Evolutionary conservation across 108 stramenopile species (phyloP).

Genomic region (Conticribra guillardii): DNA sequence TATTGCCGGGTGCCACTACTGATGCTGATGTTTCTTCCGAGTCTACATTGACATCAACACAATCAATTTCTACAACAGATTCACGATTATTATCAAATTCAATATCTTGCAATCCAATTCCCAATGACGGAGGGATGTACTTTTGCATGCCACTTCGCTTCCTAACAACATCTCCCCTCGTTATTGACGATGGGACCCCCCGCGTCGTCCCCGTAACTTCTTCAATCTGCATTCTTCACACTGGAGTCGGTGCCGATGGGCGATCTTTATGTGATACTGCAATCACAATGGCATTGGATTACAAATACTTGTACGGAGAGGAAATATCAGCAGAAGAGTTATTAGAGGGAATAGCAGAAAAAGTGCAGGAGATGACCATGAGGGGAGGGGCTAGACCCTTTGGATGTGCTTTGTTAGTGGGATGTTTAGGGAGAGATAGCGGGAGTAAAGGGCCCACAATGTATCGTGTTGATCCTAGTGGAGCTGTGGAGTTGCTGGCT

Average conservation of each 20-base stretch:
- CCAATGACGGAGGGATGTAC: slow-evolving; percentile 32
- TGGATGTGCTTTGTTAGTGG: slow-evolving; percentile 74
- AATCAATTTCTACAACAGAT: neutral
- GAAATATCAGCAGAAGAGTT: slow-evolving; percentile 61
- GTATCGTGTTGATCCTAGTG: slow-evolving; percentile 80
- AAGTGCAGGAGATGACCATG: slow-evolving; percentile 86
- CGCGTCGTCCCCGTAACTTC: slow-evolving; percentile 62
- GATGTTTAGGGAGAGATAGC: slow-evolving; percentile 41
- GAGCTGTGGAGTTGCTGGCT: slow-evolving; percentile 45
- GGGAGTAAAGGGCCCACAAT: slow-evolving; percentile 35
- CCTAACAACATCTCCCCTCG: slow-evolving; percentile 55
- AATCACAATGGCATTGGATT: slow-evolving; percentile 69
- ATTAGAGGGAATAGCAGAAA: slow-evolving; percentile 63
- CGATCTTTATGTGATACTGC: slow-evolving; percentile 71
- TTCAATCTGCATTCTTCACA: slow-evolving; percentile 61
- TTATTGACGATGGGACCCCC: slow-evolving; percentile 80
- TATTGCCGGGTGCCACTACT: neutral
- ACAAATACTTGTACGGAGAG: slow-evolving; percentile 76
- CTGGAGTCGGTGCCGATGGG: slow-evolving; percentile 81
- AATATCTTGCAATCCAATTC: slow-evolving; percentile 14
- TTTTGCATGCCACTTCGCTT: slow-evolving; percentile 32
- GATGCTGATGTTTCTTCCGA: slow-evolving; percentile 7
- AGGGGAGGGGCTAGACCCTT: slow-evolving; percentile 75
- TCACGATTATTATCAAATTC: neutral
- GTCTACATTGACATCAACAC: slow-evolving; percentile 38